These are phyloP conservation scores for Claviceps cyperi DNA, from an alignment of 2,329 filamentous ascomycete genomes.

Conservation along the genomic window DNA sequence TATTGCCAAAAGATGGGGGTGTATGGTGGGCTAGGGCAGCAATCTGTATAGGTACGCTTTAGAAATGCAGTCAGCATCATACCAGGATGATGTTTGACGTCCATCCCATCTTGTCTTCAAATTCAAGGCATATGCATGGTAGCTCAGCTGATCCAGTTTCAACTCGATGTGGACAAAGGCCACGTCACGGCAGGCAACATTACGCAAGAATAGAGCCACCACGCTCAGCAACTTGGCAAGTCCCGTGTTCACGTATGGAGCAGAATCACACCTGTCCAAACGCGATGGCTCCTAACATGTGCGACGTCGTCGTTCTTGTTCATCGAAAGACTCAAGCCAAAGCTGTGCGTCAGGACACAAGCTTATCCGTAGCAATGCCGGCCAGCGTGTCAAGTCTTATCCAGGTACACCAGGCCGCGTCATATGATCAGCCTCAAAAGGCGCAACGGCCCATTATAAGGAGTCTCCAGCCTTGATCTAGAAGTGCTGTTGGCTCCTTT, in stretches of 20 bases:
- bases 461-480: background rate
- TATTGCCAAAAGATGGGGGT: no score
- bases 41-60: no score
- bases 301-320: conserved; percentile 8
- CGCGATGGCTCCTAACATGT: conserved; percentile 8
- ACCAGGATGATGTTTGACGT: background rate
- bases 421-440: background rate
- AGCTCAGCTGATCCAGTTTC: conserved; percentile 1
- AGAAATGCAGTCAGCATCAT: no score
- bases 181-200: background rate
- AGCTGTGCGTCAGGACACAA: background rate
- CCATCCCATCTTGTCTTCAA: conserved; percentile 1
- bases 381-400: background rate
- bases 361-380: background rate
- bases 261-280: background rate
- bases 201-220: background rate
- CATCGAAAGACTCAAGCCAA: background rate
- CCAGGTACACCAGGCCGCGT: background rate
- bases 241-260: background rate
- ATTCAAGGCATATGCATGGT: background rate
- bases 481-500: background rate
- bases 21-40: no score
- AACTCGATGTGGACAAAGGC: background rate
- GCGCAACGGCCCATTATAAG: background rate
- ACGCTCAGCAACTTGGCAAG: background rate